phyloP scores from a whole-genome alignment of 1,139 yeast species.

The Magnusiomyces suaveolens region DNA sequence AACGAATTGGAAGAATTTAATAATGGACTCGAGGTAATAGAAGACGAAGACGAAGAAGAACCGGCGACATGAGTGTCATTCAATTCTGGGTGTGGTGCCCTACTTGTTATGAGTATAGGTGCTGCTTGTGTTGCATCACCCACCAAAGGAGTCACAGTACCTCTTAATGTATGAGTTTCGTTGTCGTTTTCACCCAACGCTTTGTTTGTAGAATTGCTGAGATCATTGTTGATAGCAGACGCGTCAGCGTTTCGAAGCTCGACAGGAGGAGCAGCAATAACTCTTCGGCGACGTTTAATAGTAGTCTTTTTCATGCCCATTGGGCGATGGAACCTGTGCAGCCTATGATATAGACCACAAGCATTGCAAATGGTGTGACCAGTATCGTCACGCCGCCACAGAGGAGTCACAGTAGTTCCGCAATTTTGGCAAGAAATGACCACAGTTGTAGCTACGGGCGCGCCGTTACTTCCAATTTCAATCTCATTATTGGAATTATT shows the following conservation, averaged over 20 bases:
- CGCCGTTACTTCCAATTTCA: not conserved
- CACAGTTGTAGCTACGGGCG: constrained; percentile 26
- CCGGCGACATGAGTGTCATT: no score
- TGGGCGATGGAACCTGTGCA: constrained; percentile 75
- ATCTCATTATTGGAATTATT: not conserved
- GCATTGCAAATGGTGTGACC: constrained; percentile 85
- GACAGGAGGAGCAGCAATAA: constrained; percentile 13
- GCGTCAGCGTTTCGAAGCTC: no score
- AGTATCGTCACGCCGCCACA: constrained; percentile 75
- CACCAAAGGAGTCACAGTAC: not conserved
- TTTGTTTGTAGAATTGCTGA: not conserved
- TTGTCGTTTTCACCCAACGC: no score
- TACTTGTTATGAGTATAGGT: no score
- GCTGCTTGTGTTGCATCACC: not conserved
- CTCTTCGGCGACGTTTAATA: constrained; percentile 63
- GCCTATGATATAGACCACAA: constrained; percentile 69
- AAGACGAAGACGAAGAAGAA: not conserved
- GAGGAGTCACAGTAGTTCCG: constrained; percentile 73
- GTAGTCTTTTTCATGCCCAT: constrained; percentile 62
- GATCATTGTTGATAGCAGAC: not conserved
- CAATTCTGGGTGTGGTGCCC: not conserved
- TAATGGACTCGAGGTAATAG: not conserved
- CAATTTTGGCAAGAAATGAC: constrained; percentile 77
- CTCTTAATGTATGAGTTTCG: not conserved
- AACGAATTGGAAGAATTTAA: not conserved